These are phyloP conservation scores for Sporothrix curviconia DNA, from an alignment of 2,329 filamentous ascomycete species.

Conservation along the genomic window DNA sequence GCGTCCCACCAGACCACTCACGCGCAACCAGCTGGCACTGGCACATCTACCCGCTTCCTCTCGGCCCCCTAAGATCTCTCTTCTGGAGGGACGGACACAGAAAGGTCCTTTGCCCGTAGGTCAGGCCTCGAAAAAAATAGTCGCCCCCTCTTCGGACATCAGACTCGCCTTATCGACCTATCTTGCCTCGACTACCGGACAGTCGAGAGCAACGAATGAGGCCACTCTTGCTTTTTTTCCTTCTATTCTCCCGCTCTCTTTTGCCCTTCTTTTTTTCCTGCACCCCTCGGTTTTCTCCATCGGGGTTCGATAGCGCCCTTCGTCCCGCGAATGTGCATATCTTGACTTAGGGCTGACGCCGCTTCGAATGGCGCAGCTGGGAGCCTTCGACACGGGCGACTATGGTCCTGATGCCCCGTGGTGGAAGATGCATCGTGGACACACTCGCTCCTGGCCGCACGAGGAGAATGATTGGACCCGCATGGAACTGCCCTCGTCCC, in stretches of 20 bases:
- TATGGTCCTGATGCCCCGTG: slow-evolving; percentile 22
- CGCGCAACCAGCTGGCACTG: slow-evolving; percentile 19
- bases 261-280: background rate
- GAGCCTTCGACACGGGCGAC: slow-evolving; percentile 23
- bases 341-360: slow-evolving; percentile 23
- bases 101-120: background rate
- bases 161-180: background rate
- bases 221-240: too few relatives aligned
- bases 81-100: background rate
- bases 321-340: slow-evolving; percentile 17
- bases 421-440: slow-evolving; percentile 22
- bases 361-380: slow-evolving; percentile 29
- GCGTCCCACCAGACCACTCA: slow-evolving; percentile 19
- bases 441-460: slow-evolving; percentile 19
- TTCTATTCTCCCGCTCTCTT: background rate
- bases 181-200: background rate
- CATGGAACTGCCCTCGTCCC: slow-evolving; percentile 21
- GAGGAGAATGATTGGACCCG: slow-evolving; percentile 26
- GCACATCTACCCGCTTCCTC: slow-evolving; percentile 6
- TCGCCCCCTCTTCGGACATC: background rate
- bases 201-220: too few relatives aligned
- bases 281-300: background rate
- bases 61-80: too few relatives aligned
- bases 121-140: background rate
- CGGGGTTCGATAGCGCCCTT: background rate